Evolutionary conservation across 768 basidiomycete species (phyloP), one percentile per base, ranked within the genome.

Genomic region (Podaxis sp.): DNA sequence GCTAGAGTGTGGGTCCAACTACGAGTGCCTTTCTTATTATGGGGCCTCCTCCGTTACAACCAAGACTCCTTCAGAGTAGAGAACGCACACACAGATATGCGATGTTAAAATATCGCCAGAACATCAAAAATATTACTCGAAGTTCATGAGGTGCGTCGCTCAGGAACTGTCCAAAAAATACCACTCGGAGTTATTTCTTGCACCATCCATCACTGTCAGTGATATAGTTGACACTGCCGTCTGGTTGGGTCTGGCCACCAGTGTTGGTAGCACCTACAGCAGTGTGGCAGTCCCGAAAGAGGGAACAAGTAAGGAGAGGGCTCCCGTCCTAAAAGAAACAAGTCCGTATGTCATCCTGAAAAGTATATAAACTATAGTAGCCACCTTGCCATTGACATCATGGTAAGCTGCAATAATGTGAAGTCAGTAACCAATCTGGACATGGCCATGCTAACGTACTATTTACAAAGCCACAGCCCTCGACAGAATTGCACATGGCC

Each of bases 171-270:
- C 33, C 33, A 33, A 33, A 33, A 33, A 9, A 9, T 33, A 33
- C 33, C 8, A 33, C 33, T 33, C 43, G 2, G 12, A 41, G 36
- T 40, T 50, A 63, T 22, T 49, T 51, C 68, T 78, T 77, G 74
- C 80, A 79, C 66, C 68, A 81, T 19, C 80, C 80, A 57, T 75
- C 72, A 36, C 79, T 79, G 66, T 76, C 65, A 50, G 65, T 72
- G 70, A 81, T 81, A 61, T 70, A 78, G 66, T 80, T 71, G 54
- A 78, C 52, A 57, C 70, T 75, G 12, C 80, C 79, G 53, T 79
- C 70, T 4, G 79, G 74, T 65, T 81, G 79, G 36, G 69, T 76
- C 63, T 81, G 80, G 6, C 80, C 80, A 22, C 79, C 80, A 22
- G 55, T 63, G 66, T 81, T 81, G 63, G 68, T 72, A 38, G 79